Evolutionary conservation across 805 yeast species (phyloP), one percentile per base, ranked within the genome.

Genomic region (Saturnispora kantuleensis): DNA sequence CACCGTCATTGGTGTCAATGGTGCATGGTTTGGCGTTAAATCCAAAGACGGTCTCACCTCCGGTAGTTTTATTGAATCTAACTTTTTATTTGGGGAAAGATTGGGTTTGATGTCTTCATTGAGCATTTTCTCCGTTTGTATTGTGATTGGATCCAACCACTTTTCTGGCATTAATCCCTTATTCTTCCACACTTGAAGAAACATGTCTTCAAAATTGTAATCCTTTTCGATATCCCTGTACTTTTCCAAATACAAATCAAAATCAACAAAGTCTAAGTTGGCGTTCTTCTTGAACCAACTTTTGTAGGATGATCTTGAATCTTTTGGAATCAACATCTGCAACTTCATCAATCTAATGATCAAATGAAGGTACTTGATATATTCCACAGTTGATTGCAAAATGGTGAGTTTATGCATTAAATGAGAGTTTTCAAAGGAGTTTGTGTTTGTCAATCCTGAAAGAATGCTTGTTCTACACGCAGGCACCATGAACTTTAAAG

Each of bases 331-430:
- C 18, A 53, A 47, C 53, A 76, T 58, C 45, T 75, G 64, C n/a
- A 67, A 56, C 47, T 70, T 71, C 57, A 78, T 75, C 47, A 73
- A 61, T 46, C 70, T 67, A 16, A 80, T 69, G 10, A 78, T 70
- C 45, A 71, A 68, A 58, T 84, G 88, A 40, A 84, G 67, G 55
- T 83, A 81, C 49, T 77, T 69, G 50, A 85, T 79, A 56, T 85
- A 84, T 56, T 83, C 89, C 18, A 85, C 94, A 0, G 90, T 77
- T n/a, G 85, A 79, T 59, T 84, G 88, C 35, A 85, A 64, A 28
- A 85, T 82, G 3, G 88, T 84, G 49, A 85, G 70, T 62, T 85
- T 85, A 64, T 84, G 86, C 79, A 85, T 81, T 51, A 55, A 52
- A 41, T 52, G 59, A 35, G 60, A 57, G 41, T 53, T 56, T 35